Evolutionary conservation across 1,284 basidiomycete genomes (phyloP), one percentile per base, ranked within the genome.

Genomic region (Cutaneotrichosporon arboriforme): DNA sequence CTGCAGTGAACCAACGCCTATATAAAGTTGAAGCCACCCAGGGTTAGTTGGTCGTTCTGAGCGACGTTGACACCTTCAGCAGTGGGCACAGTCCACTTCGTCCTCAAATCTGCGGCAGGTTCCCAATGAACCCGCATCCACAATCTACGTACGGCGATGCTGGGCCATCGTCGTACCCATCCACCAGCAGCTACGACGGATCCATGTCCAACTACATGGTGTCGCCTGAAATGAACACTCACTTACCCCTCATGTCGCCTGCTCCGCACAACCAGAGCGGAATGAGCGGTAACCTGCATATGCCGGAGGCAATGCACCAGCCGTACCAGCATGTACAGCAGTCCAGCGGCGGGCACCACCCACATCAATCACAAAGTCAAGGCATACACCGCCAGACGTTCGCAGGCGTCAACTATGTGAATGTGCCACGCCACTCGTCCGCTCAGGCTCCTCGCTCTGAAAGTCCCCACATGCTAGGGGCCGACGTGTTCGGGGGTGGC

Each of bases 381-480:
- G 36, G 36, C 52, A 45, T 12, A 4, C 43, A 26, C n/a, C 43
- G 20, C 13, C 57, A 46, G 4, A 40, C 45, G 7, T 51, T 44
- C 40, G 46, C 50, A 1, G 50, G 49, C 4, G 46, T 49, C 35
- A 51, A 53, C 39, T 48, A 47, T 17, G 43, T 53, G 20, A 20
- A 50, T 4, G 38, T 65, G n/a, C 60, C 62, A 12, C 61, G 68
- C n/a, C 60, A 65, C 41, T 45, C 58, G 9, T 68, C 68, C 0
- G 38, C 64, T 14, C 61, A 62, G 8, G 21, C 46, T 1, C 36
- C 57, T 3, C 59, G 65, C 4, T 60, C 66, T 4, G 62, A 58
- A 8, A 63, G 61, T 52, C 66, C 67, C 4, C 67, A 67, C 39
- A 58, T 65, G 53, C 55, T 66, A n/a, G 62, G 58, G 1, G 66